Evolutionary conservation across 2,329 filamentous ascomycete species (phyloP).

Genomic region (Arthroderma sp.): DNA sequence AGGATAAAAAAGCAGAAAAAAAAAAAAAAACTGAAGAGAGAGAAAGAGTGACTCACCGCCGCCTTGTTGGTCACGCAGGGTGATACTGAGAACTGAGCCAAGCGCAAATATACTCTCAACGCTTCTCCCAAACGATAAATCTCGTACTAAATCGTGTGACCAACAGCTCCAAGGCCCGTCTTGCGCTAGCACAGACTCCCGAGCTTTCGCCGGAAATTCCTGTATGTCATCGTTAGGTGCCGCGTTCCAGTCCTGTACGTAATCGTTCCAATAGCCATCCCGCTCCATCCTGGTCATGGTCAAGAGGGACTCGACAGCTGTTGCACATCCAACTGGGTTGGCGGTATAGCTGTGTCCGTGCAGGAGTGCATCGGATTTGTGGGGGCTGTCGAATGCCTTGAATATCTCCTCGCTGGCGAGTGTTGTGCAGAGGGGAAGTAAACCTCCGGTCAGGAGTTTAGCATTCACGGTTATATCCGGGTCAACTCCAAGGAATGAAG

Average conservation of each 20-base stretch:
- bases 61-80: conserved; percentile 36
- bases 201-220: not conserved
- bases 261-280: conserved; percentile 43
- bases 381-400: conserved; percentile 52
- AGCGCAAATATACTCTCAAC: conserved; percentile 59
- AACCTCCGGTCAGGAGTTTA: conserved; percentile 68
- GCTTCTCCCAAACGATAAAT: conserved; percentile 42
- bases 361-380: conserved; percentile 66
- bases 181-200: not conserved
- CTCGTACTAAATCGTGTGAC: conserved; percentile 46
- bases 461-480: conserved; percentile 71
- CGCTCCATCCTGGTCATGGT: conserved; percentile 47
- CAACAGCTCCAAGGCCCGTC: conserved; percentile 52
- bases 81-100: conserved; percentile 60
- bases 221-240: not conserved
- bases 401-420: conserved; percentile 63
- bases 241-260: conserved; percentile 37
- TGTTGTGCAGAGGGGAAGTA: conserved; percentile 65
- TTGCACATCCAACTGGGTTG: conserved; percentile 66
- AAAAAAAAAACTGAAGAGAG: not conserved
- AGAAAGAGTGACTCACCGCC: conserved; percentile 25
- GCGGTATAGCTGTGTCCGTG: conserved; percentile 84
- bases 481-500: conserved; percentile 53
- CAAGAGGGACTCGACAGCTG: conserved; percentile 54
- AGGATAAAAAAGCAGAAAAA: not conserved